Evolutionary conservation across 108 stramenopile species (phyloP).

Genomic region (Parietichytrium sp.): DNA sequence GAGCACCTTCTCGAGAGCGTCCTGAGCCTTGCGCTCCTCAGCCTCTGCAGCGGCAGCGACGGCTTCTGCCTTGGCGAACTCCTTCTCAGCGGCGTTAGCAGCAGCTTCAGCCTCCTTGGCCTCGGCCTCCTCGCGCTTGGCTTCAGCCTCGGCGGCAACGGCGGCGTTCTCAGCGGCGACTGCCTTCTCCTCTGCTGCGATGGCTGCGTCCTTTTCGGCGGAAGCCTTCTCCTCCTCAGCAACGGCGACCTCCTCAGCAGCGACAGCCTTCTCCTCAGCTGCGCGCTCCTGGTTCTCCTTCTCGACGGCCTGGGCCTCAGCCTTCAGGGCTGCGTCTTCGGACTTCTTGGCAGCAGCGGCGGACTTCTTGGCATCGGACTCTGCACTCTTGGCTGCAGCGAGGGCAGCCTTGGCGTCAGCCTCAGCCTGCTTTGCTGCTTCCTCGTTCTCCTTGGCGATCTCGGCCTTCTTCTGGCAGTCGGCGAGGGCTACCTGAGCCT

Average conservation of each 20-base stretch:
- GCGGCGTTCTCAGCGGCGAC: slow-evolving; percentile 13
- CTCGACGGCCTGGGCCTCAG: slow-evolving; percentile 38
- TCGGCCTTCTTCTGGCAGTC: slow-evolving; percentile 8
- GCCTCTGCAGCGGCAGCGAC: not conserved
- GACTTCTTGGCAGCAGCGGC: slow-evolving; percentile 35
- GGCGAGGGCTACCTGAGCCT: slow-evolving; percentile 39
- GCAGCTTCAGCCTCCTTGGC: slow-evolving; percentile 8
- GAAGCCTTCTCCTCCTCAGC: not conserved
- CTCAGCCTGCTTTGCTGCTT: slow-evolving; percentile 17
- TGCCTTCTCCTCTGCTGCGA: not conserved
- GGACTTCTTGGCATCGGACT: slow-evolving; percentile 8
- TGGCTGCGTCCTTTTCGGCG: not conserved
- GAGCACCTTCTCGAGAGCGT: slow-evolving; percentile 34
- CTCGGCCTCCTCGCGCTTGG: not conserved
- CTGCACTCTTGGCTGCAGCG: slow-evolving; percentile 22
- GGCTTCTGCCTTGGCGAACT: not conserved
- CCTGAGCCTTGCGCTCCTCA: slow-evolving; percentile 25
- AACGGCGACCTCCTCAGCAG: not conserved
- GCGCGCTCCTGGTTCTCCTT: not conserved
- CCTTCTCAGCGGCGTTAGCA: slow-evolving; percentile 8
- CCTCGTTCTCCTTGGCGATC: slow-evolving; percentile 38
- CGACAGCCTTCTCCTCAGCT: slow-evolving; percentile 32
- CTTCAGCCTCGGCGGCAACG: not conserved
- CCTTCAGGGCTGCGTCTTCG: slow-evolving; percentile 2
- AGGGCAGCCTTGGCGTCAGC: not conserved